Percentiles rank a stretch among this genome's conserved stretches.
These are phyloP conservation scores for Metschnikowia anglica DNA, from an alignment of 805 yeast species.

Conservation along the genomic window DNA sequence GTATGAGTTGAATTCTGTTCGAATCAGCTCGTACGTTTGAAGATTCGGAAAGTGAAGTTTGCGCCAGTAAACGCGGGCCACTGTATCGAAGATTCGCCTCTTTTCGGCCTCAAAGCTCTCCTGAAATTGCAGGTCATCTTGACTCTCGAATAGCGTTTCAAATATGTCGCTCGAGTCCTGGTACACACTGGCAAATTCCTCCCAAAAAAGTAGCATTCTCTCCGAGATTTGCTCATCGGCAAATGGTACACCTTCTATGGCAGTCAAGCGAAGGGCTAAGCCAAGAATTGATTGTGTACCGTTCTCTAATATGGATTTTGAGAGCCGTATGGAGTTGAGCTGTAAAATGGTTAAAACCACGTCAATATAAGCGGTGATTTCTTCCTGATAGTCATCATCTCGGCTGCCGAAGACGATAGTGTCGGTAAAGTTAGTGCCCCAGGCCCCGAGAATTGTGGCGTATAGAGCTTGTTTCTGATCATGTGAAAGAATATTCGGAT, in stretches of 20 bases:
- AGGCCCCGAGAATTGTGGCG: slow-evolving; percentile 41
- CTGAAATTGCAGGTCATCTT: slow-evolving; percentile 16
- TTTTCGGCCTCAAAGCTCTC: slow-evolving; percentile 30
- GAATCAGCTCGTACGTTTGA: slow-evolving; percentile 28
- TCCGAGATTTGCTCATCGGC: slow-evolving; percentile 55
- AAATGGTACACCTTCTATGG: slow-evolving; percentile 56
- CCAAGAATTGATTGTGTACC: slow-evolving; percentile 43
- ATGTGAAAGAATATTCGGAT: slow-evolving; percentile 40
- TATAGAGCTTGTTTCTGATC: slow-evolving; percentile 30
- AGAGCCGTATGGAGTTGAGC: slow-evolving; percentile 43
- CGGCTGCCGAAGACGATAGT: slow-evolving; percentile 29
- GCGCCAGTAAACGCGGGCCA: slow-evolving; percentile 65
- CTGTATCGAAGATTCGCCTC: slow-evolving; percentile 44
- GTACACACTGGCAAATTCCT: slow-evolving; percentile 58
- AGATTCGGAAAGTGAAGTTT: slow-evolving; percentile 53
- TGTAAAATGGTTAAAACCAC: slow-evolving; percentile 48
- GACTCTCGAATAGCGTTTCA: slow-evolving; percentile 20
- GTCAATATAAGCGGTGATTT: slow-evolving; percentile 43
- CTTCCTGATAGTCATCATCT: slow-evolving; percentile 30
- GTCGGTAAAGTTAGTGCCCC: slow-evolving; percentile 45
- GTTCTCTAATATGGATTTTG: slow-evolving; percentile 38
- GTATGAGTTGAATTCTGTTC: slow-evolving; percentile 63
- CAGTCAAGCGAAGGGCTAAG: slow-evolving; percentile 52
- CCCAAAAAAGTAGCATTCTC: slow-evolving; percentile 65
- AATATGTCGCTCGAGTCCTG: slow-evolving; percentile 19